Conservation (phyloP, 805 yeast species). For the Ogataea haglerorum region DNA sequence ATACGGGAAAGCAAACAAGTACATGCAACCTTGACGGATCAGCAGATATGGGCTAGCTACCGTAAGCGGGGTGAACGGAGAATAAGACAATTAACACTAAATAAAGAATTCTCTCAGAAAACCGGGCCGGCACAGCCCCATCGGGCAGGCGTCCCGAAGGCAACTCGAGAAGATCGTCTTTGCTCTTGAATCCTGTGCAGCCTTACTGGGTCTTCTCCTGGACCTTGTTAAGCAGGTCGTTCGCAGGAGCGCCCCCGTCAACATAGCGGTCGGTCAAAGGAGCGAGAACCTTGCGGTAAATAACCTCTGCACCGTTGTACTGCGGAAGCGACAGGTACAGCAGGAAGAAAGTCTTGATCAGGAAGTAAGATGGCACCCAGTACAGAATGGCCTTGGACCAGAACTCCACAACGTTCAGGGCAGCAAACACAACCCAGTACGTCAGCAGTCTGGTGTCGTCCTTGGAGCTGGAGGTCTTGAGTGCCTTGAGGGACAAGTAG, state of each 20-base stretch:
- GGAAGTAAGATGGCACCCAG: constrained; percentile 96
- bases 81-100: background rate
- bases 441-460: constrained; percentile 90
- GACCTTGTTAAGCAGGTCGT: constrained; percentile 41
- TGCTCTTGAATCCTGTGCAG: background rate
- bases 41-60: too few relatives aligned
- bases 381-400: constrained; percentile 91
- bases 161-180: background rate
- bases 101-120: background rate
- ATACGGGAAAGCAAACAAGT: background rate
- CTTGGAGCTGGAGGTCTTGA: constrained; percentile 60
- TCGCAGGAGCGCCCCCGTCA: constrained; percentile 29
- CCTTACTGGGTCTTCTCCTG: constrained; percentile 43
- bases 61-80: background rate
- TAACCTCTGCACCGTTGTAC: constrained; percentile 77
- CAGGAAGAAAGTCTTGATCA: constrained; percentile 84
- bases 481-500: constrained; percentile 80
- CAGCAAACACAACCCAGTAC: constrained; percentile 98
- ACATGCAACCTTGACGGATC: too few relatives aligned
- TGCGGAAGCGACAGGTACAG: constrained; percentile 85
- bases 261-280: constrained; percentile 56
- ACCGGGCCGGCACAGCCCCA: background rate
- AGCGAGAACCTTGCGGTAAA: constrained; percentile 61
- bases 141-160: too few relatives aligned
- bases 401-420: constrained; percentile 86